These are phyloP conservation scores for Termitomyces heimii DNA, from an alignment of 768 basidiomycete species.

Conservation along the genomic window DNA sequence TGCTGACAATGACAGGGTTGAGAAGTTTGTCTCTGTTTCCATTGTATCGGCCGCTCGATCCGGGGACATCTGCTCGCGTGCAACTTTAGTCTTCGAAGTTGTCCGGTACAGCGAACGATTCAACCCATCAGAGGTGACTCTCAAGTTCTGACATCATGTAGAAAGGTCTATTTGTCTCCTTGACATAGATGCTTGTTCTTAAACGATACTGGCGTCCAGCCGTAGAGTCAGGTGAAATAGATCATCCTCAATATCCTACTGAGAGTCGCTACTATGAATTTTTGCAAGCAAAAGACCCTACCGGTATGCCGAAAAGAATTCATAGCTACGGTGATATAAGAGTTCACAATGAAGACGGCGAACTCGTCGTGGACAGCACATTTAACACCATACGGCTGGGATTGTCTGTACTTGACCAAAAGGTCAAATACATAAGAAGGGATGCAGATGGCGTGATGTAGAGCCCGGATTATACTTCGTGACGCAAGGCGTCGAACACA, in stretches of 20 bases:
- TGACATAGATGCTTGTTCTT: not conserved
- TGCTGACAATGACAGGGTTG: not conserved
- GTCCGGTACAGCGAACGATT: not conserved
- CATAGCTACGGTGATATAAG: not conserved
- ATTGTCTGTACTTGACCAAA: not conserved
- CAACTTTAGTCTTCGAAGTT: not conserved
- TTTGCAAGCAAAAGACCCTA: not conserved
- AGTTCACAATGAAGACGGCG: not conserved
- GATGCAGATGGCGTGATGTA: not conserved
- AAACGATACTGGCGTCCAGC: not conserved
- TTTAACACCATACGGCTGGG: not conserved
- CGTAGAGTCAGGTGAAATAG: too few species aligned
- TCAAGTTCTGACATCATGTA: not conserved
- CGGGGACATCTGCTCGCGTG: not conserved
- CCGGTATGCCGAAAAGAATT: not conserved
- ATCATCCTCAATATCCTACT: not conserved
- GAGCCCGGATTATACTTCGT: not conserved
- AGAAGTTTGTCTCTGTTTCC: not conserved
- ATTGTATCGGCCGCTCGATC: not conserved
- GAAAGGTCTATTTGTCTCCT: not conserved
- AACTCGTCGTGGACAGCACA: not conserved
- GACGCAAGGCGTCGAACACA: not conserved
- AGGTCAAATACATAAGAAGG: not conserved
- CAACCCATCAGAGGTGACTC: not conserved
- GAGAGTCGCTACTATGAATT: not conserved